Base-by-base conservation (phyloP, 306 rosid species). In the Prunus campanulata region DNA sequence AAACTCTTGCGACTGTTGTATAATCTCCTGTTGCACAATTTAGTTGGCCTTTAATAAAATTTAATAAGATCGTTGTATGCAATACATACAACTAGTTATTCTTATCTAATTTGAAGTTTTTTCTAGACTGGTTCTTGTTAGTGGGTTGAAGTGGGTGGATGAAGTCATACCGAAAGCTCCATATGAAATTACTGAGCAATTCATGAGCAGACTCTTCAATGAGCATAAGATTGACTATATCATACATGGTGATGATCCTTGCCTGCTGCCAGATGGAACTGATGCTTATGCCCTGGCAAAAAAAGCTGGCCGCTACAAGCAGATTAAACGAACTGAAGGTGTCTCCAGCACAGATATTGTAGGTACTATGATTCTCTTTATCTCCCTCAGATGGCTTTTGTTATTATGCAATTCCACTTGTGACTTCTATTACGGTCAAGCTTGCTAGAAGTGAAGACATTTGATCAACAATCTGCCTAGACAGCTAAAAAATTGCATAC, bases 101-200 rank as follows among this genome's bases (percentile, higher is more conserved):
- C 77, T 29, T 30, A 47, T 61, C 77, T 80, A 77, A 82, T 69
- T 32, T 47, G 82, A 61, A 62, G 67, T 70, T 82, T 59, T 81
- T 70, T 83, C 65, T 77, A 96, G 99, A 88, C 80, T 92, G 85
- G 87, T 86, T 79, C 98, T 96, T 81, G 98, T 96, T 55, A 91
- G 97, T 69, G 99, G 99, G 70, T 86, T 96, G 89, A 96, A 96
- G 85, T 96, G 99, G 99, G 99, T 96, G 85, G 99, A 96, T 84
- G 93, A 92, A 78, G 99, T 96, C 83, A 96, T 96, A 79, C 79
- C 93, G 77, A 96, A 83, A 55, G 99, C 98, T 85, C 99, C 99
- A 19, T 96, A 96, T 85, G 99, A 85, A 78, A 96, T 96, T 77
- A 93, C 97, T 8, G 97, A 92, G 74, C 75, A 89, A 71, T 96